Conservation (phyloP, 352 stramenopile genomes). For the Globisporangium apiculatum region DNA sequence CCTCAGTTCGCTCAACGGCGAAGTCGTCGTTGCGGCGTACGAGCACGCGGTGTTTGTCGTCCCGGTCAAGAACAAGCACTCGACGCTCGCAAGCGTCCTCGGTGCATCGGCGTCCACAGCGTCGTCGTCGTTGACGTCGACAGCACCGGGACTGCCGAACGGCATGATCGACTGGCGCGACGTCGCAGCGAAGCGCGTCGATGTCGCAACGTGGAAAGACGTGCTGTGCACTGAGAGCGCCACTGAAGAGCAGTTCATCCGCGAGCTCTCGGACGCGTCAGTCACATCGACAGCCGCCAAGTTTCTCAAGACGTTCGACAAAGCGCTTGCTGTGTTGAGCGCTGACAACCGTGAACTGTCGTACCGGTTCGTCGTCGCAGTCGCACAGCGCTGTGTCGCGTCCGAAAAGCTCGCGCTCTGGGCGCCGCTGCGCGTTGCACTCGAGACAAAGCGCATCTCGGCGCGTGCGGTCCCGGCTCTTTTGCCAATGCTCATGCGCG, state of each 20-base stretch:
- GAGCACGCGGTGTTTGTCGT: conserved; percentile 60
- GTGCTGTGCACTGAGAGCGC: conserved; percentile 39
- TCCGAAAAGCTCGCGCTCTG: conserved; percentile 49
- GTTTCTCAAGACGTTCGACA: conserved; percentile 46
- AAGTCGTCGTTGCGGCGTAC: conserved; percentile 53
- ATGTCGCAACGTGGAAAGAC: conserved; percentile 26
- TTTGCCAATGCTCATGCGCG: conserved; percentile 52
- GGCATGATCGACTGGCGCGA: conserved; percentile 34
- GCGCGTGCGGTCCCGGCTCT: conserved; percentile 52
- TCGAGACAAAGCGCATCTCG: conserved; percentile 55
- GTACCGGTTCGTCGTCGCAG: conserved; percentile 52
- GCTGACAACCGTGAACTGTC: conserved; percentile 21
- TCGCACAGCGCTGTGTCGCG: conserved; percentile 50
- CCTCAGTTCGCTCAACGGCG: conserved; percentile 41
- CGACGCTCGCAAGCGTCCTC: conserved; percentile 62
- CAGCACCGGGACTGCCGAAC: conserved; percentile 32
- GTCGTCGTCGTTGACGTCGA: not conserved
- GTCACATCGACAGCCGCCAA: conserved; percentile 28
- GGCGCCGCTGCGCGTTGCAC: conserved; percentile 37
- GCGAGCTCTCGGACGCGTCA: conserved; percentile 33
- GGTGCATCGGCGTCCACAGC: conserved; percentile 20
- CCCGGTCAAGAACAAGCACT: conserved; percentile 65
- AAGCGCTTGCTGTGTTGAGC: conserved; percentile 27
- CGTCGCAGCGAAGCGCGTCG: conserved; percentile 18
- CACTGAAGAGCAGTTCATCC: conserved; percentile 46